A percentile compares a stretch with the other conserved stretches of the same genome.
Evolutionary conservation across 148 eudicot genomes (phyloP).

Genomic region (Polygonum aviculare): DNA sequence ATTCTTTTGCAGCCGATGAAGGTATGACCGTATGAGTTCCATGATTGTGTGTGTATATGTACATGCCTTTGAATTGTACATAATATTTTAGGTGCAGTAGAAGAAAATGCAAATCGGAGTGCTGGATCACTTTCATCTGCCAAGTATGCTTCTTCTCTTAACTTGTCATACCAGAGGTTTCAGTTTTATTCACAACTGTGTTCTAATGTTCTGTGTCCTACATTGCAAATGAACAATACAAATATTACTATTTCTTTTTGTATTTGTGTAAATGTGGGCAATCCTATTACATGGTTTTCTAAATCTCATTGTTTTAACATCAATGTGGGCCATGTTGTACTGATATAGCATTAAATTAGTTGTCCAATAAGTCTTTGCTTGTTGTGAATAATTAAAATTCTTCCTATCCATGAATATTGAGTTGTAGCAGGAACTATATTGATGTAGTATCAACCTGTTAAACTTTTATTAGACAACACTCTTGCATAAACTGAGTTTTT

Average conservation of each 20-base stretch:
- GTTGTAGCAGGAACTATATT: not conserved
- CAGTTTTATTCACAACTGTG: not conserved
- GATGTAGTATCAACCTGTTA: not conserved
- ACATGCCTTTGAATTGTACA: not conserved
- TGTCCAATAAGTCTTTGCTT: not conserved
- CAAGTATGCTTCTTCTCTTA: not conserved
- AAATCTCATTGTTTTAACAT: not conserved
- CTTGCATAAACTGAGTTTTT: not conserved
- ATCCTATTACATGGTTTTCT: not conserved
- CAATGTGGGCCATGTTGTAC: not conserved
- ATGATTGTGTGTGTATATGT: not conserved
- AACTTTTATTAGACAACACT: not conserved
- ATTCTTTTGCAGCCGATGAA: not conserved
- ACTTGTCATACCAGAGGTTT: not conserved
- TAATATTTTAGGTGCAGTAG: not conserved
- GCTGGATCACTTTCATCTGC: slow-evolving; percentile 2
- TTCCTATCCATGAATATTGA: not conserved
- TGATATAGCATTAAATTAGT: not conserved
- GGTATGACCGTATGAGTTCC: not conserved
- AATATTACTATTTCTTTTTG: not conserved
- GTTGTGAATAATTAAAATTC: not conserved
- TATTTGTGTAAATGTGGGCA: not conserved
- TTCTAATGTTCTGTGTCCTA: not conserved
- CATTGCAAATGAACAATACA: not conserved
- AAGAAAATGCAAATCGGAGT: not conserved